These are phyloP conservation scores for Mycena chlorophos DNA, from an alignment of 768 basidiomycete genomes.

Conservation along the genomic window DNA sequence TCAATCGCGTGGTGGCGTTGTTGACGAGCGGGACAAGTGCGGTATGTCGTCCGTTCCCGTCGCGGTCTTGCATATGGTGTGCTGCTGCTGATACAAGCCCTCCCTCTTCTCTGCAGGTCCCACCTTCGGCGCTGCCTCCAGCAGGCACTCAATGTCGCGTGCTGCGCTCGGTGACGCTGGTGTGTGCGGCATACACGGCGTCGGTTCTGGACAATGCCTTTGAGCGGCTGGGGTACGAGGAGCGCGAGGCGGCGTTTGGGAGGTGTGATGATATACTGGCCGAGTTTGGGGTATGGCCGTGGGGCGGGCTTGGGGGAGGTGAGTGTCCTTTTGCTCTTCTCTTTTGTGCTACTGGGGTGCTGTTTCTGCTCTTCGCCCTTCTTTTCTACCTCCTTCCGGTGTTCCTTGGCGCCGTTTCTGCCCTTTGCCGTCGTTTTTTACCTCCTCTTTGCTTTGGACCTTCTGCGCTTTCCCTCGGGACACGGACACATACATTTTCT, in stretches of 20 bases:
- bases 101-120: no score
- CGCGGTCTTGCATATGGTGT: background rate
- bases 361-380: slow-evolving; percentile 2
- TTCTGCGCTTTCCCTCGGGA: no score
- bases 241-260: slow-evolving; percentile 89
- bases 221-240: slow-evolving; percentile 84
- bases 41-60: background rate
- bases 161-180: slow-evolving; percentile 79
- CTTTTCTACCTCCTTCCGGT: background rate
- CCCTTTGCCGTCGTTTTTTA: no score
- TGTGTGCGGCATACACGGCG: slow-evolving; percentile 90
- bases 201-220: slow-evolving; percentile 96
- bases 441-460: no score
- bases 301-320: slow-evolving; percentile 44
- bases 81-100: no score
- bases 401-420: background rate
- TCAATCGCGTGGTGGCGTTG: slow-evolving; percentile 15
- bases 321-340: slow-evolving; percentile 8
- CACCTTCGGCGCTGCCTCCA: slow-evolving; percentile 69
- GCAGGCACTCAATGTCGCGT: slow-evolving; percentile 81
- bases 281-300: slow-evolving; percentile 92
- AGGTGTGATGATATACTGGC: slow-evolving; percentile 92
- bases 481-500: no score
- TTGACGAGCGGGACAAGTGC: slow-evolving; percentile 5
- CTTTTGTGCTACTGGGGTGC: background rate